These are phyloP conservation scores for Colletotrichum horii DNA, from an alignment of 2,329 filamentous ascomycete species.

Conservation along the genomic window DNA sequence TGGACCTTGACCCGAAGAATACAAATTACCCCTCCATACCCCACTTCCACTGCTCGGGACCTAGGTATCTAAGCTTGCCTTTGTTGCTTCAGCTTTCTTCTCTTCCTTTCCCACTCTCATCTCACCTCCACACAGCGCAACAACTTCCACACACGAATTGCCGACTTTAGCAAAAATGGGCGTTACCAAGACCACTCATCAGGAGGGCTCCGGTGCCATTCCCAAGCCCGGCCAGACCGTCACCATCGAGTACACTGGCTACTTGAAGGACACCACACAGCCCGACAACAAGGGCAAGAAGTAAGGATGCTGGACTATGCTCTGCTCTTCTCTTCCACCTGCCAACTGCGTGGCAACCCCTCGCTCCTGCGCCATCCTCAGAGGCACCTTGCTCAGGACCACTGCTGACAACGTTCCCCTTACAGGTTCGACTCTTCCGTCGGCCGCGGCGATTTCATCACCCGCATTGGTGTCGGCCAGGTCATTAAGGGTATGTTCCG, in stretches of 20 bases:
- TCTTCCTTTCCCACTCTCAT: neutral
- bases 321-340: neutral
- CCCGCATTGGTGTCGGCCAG: constrained; percentile 78
- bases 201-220: constrained; percentile 65
- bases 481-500: constrained; percentile 79
- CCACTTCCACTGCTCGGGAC: constrained; percentile 1
- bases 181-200: constrained; percentile 71
- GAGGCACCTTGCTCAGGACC: neutral
- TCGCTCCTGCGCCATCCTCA: neutral
- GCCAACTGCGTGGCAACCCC: neutral
- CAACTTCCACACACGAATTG: neutral
- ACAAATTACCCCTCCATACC: constrained; percentile 21
- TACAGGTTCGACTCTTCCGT: constrained; percentile 88
- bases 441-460: constrained; percentile 77
- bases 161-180: constrained; percentile 59
- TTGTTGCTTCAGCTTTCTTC: neutral
- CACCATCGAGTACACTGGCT: constrained; percentile 91
- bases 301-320: constrained; percentile 49
- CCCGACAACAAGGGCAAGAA: constrained; percentile 70
- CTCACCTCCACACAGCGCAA: neutral
- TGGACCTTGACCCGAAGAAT: neutral
- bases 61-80: neutral
- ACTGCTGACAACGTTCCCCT: neutral
- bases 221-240: constrained; percentile 75
- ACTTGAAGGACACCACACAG: constrained; percentile 70